These are phyloP conservation scores for Lepidium africanum DNA, from an alignment of 345 rosid species.

Conservation along the genomic window DNA sequence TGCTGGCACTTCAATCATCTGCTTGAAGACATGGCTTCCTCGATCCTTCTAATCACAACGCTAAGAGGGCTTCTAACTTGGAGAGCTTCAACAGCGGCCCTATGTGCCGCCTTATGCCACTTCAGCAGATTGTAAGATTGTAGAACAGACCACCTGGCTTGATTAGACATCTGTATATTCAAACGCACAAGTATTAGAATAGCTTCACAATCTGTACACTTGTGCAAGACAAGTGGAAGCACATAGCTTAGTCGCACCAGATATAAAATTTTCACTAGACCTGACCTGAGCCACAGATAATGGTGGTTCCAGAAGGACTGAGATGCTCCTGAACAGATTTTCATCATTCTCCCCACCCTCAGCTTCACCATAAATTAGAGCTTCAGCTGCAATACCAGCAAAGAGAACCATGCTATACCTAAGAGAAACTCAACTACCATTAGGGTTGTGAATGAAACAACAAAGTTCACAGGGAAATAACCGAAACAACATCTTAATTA, in stretches of 20 bases:
- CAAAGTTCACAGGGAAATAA: background rate
- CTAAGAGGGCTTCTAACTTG: slow-evolving; percentile 77
- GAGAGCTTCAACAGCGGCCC: slow-evolving; percentile 72
- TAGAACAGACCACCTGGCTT: slow-evolving; percentile 86
- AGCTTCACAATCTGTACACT: background rate
- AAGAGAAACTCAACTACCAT: slow-evolving; percentile 17
- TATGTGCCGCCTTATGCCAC: slow-evolving; percentile 77
- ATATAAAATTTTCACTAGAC: background rate
- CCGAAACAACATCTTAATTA: background rate
- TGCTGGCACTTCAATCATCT: slow-evolving; percentile 15
- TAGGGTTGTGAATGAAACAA: background rate
- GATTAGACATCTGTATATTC: slow-evolving; percentile 82
- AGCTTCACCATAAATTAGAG: slow-evolving; percentile 85
- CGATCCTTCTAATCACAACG: slow-evolving; percentile 62
- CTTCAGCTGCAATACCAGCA: slow-evolving; percentile 97
- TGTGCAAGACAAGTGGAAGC: background rate
- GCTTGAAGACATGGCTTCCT: slow-evolving; percentile 59
- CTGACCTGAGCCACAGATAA: slow-evolving; percentile 68
- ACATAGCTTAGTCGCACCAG: background rate
- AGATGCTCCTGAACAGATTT: slow-evolving; percentile 82
- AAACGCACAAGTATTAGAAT: background rate
- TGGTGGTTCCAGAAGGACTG: slow-evolving; percentile 75
- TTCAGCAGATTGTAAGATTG: slow-evolving; percentile 88
- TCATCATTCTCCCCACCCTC: slow-evolving; percentile 98
- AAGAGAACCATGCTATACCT: slow-evolving; percentile 96